Conservation (phyloP, 1,139 yeast species). For the Blastobotrys illinoisensis region DNA sequence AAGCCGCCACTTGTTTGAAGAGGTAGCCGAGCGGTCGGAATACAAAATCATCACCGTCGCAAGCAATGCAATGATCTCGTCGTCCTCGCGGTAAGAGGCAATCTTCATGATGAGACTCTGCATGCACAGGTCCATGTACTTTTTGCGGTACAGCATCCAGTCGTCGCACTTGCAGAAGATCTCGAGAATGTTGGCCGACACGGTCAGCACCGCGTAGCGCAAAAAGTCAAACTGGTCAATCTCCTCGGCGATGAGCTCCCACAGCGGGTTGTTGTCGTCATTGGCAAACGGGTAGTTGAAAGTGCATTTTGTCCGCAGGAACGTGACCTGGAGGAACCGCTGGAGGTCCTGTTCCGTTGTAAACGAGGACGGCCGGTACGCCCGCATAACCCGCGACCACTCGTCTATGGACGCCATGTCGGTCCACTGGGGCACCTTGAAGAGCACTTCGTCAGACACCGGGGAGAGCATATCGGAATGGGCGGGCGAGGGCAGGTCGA, state of each 20-base stretch:
- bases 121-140: conserved; percentile 19
- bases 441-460: conserved; percentile 12
- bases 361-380: conserved; percentile 18
- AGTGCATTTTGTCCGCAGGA: conserved; percentile 17
- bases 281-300: conserved; percentile 16
- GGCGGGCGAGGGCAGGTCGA: not conserved
- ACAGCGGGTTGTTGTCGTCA: conserved; percentile 16
- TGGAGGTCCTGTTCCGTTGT: conserved; percentile 15
- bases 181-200: conserved; percentile 13
- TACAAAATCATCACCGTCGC: conserved; percentile 26
- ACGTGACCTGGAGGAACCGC: conserved; percentile 14
- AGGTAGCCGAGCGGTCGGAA: conserved; percentile 25
- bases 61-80: conserved; percentile 15
- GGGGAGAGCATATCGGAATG: conserved; percentile 8
- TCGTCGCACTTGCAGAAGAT: conserved; percentile 17
- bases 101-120: conserved; percentile 15
- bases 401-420: conserved; percentile 14
- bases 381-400: conserved; percentile 19
- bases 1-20: conserved; percentile 26
- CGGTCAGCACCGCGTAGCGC: conserved; percentile 14
- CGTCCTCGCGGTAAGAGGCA: conserved; percentile 12
- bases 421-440: conserved; percentile 16
- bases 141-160: conserved; percentile 18
- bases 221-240: conserved; percentile 12
- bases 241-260: conserved; percentile 13